Percentiles rank a stretch among this genome's conserved stretches.
phyloP scores from a whole-genome alignment of 805 yeast genomes.

The Candida nitratophila region DNA sequence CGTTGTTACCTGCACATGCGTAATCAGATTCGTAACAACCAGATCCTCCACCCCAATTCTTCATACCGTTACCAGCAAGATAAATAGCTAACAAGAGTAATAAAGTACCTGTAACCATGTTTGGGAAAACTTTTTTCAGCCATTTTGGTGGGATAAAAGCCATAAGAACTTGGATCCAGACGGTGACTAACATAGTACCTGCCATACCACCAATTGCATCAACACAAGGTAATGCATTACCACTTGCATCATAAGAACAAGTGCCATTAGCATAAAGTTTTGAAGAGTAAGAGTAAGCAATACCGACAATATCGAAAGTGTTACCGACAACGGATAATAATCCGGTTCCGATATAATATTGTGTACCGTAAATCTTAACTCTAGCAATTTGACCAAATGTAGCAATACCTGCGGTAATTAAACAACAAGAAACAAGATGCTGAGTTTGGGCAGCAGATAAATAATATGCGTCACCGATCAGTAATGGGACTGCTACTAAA shows the following conservation, averaged over 20 bases:
- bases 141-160: slow-evolving; percentile 63
- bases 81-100: slow-evolving; percentile 68
- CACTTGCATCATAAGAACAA: slow-evolving; percentile 52
- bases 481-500: slow-evolving; percentile 67
- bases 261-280: slow-evolving; percentile 58
- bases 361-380: slow-evolving; percentile 58
- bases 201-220: slow-evolving; percentile 72
- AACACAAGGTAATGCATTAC: slow-evolving; percentile 62
- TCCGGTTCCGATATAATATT: slow-evolving; percentile 72
- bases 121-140: slow-evolving; percentile 65
- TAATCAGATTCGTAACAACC: slow-evolving; percentile 38
- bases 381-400: slow-evolving; percentile 66
- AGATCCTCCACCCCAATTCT: slow-evolving; percentile 79
- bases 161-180: slow-evolving; percentile 54
- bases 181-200: slow-evolving; percentile 63
- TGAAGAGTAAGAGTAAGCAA: slow-evolving; percentile 59
- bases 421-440: slow-evolving; percentile 56
- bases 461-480: slow-evolving; percentile 54
- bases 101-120: slow-evolving; percentile 80
- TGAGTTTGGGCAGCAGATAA: slow-evolving; percentile 39
- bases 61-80: slow-evolving; percentile 57
- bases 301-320: slow-evolving; percentile 69
- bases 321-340: slow-evolving; percentile 77
- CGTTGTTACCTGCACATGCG: slow-evolving; percentile 41
- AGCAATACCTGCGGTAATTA: slow-evolving; percentile 57